Evolutionary conservation across 495 filamentous ascomycete genomes (phyloP).

Genomic region (Podospora tetraspora): DNA sequence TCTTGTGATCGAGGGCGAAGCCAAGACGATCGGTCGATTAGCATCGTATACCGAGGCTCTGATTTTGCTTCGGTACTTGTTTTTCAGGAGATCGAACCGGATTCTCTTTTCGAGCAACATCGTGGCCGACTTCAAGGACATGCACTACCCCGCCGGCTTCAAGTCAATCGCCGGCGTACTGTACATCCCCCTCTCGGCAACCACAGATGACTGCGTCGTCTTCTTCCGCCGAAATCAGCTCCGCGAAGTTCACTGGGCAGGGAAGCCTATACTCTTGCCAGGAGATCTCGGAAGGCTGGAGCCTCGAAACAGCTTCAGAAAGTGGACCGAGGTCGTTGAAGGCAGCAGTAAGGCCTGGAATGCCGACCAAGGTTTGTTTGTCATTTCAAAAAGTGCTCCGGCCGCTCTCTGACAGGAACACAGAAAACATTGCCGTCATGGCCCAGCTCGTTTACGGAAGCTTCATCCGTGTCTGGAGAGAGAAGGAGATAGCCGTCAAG

Average conservation of each 20-base stretch:
- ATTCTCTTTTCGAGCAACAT: constrained; percentile 68
- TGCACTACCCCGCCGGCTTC: constrained; percentile 67
- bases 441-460: constrained; percentile 73
- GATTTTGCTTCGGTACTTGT: constrained; percentile 70
- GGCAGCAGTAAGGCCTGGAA: constrained; percentile 63
- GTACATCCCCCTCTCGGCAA: constrained; percentile 65
- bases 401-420: constrained; percentile 1
- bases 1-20: constrained; percentile 70
- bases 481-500: constrained; percentile 54
- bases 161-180: constrained; percentile 66
- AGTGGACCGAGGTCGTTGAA: constrained; percentile 61
- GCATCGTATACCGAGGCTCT: constrained; percentile 67
- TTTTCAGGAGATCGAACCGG: constrained; percentile 58
- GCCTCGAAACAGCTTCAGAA: constrained; percentile 63
- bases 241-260: constrained; percentile 75
- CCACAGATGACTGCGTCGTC: constrained; percentile 71
- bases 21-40: constrained; percentile 66
- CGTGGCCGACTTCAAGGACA: constrained; percentile 63
- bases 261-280: constrained; percentile 60
- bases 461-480: constrained; percentile 74
- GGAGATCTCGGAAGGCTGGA: constrained; percentile 61
- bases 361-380: constrained; percentile 40
- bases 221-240: constrained; percentile 72
- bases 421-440: constrained; percentile 69
- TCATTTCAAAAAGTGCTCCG: background rate